These are phyloP conservation scores for Zymoseptoria tritici DNA, from an alignment of 2,329 filamentous ascomycete genomes.

Conservation along the genomic window DNA sequence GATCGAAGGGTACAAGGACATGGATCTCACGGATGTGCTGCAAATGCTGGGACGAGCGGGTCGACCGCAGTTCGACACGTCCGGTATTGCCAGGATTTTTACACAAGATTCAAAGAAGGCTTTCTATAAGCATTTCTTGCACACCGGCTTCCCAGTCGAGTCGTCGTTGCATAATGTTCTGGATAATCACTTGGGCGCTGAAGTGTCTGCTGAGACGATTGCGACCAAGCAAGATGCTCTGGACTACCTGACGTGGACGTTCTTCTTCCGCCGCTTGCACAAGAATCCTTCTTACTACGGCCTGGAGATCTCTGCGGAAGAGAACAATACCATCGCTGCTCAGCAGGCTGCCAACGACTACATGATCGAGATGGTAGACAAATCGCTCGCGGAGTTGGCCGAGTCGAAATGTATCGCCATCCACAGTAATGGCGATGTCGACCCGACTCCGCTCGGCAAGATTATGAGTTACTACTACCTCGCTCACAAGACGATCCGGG, in stretches of 20 bases:
- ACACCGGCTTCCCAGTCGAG: conserved; percentile 96
- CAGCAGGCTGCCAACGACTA: conserved; percentile 86
- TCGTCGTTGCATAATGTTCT: conserved; percentile 92
- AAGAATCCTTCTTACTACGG: conserved; percentile 99
- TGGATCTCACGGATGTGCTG: conserved; percentile 95
- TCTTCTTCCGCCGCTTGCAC: conserved; percentile 94
- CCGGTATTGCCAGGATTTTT: conserved; percentile 93
- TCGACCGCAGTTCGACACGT: conserved; percentile 91
- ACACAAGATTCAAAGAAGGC: conserved; percentile 97
- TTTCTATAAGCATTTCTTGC: conserved; percentile 98
- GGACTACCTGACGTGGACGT: conserved; percentile 98
- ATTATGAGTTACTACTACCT: conserved; percentile 99
- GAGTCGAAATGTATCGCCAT: conserved; percentile 77
- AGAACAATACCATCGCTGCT: conserved; percentile 79
- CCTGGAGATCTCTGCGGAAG: conserved; percentile 83
- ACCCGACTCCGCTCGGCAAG: conserved; percentile 85
- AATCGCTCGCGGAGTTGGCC: conserved; percentile 72
- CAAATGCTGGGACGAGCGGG: conserved; percentile 97
- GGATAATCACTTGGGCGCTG: conserved; percentile 92
- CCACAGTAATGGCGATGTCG: conserved; percentile 79
- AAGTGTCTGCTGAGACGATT: conserved; percentile 89
- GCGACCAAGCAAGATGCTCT: conserved; percentile 92
- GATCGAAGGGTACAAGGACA: conserved; percentile 94
- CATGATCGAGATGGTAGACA: conserved; percentile 88
- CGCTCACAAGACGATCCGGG: conserved; percentile 87